Conservation (phyloP, 495 filamentous ascomycete species). For the Physcia stellaris region DNA sequence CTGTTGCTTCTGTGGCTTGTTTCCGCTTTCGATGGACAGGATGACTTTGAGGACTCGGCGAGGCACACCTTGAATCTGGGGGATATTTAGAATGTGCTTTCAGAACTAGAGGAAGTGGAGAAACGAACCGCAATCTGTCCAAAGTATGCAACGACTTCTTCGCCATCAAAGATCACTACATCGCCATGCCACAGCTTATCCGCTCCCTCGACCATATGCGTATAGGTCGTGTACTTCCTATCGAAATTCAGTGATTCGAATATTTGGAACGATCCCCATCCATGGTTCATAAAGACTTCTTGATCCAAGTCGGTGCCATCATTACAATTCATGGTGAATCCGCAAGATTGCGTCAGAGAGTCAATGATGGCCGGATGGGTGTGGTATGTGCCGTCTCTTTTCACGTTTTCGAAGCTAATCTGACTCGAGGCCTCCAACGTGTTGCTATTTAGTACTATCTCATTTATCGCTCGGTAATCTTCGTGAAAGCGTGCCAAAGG, state of each 20-base stretch:
- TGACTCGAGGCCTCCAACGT: conserved; percentile 15
- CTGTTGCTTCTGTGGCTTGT: conserved; percentile 7
- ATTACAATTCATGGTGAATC: conserved; percentile 51
- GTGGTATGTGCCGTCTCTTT: conserved; percentile 44
- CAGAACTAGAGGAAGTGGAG: too few species aligned
- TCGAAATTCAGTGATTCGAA: conserved; percentile 34
- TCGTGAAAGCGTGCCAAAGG: conserved; percentile 48
- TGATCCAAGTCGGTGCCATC: conserved; percentile 44
- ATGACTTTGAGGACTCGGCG: conserved; percentile 7
- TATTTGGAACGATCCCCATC: conserved; percentile 46
- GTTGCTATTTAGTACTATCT: conserved; percentile 17
- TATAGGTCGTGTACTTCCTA: conserved; percentile 47
- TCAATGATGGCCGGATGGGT: conserved; percentile 35
- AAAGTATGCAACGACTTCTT: conserved; percentile 9
- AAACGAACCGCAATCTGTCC: conserved; percentile 5
- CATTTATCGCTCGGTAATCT: conserved; percentile 44
- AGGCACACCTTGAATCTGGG: conserved; percentile 6
- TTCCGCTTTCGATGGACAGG: conserved; percentile 4
- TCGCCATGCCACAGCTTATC: conserved; percentile 10
- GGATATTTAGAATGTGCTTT: too few species aligned
- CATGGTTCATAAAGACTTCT: conserved; percentile 48
- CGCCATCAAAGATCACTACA: conserved; percentile 6
- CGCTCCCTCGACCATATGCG: conserved; percentile 32
- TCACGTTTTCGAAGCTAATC: conserved; percentile 22
- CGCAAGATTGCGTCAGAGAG: conserved; percentile 43